Conservation (phyloP, 768 basidiomycete species). For the Mycena floridula region DNA sequence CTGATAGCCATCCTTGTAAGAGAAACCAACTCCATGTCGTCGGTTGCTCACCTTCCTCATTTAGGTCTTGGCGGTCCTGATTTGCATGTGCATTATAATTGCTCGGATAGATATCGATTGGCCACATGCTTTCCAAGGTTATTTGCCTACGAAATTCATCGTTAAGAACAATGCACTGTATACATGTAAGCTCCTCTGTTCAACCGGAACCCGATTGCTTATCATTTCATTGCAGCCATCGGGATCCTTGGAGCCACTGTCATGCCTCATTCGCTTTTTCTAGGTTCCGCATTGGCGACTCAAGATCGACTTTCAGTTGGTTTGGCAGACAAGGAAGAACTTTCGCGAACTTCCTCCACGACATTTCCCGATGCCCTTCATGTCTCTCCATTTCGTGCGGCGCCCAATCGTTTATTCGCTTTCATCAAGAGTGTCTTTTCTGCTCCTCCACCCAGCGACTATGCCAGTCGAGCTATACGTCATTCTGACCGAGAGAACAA, state of each 20-base stretch:
- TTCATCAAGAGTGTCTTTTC: background rate
- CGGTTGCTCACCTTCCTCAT: background rate
- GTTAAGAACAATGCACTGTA: slow-evolving; percentile 55
- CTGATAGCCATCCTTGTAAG: slow-evolving; percentile 58
- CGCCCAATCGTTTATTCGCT: background rate
- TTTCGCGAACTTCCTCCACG: no score
- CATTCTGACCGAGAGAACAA: slow-evolving; percentile 57
- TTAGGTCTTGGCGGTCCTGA: slow-evolving; percentile 64
- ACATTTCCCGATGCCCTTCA: no score
- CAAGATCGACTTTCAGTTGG: slow-evolving; percentile 65
- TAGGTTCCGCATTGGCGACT: slow-evolving; percentile 82
- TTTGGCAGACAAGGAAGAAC: no score
- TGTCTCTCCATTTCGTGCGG: no score
- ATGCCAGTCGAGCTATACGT: slow-evolving; percentile 29
- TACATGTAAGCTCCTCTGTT: slow-evolving; percentile 46
- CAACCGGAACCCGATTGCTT: slow-evolving; percentile 6
- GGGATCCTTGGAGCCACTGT: slow-evolving; percentile 81
- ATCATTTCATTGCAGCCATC: slow-evolving; percentile 38
- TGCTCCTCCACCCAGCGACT: slow-evolving; percentile 12
- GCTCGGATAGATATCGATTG: slow-evolving; percentile 66
- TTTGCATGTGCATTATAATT: slow-evolving; percentile 76
- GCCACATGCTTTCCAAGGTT: slow-evolving; percentile 70
- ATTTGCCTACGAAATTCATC: slow-evolving; percentile 62
- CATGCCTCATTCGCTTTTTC: slow-evolving; percentile 91
- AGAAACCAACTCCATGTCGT: background rate